Percentiles rank a stretch among this genome's conserved stretches.
Evolutionary conservation across 2,329 filamentous ascomycete species (phyloP).

Genomic region (Dendryphion nanum): DNA sequence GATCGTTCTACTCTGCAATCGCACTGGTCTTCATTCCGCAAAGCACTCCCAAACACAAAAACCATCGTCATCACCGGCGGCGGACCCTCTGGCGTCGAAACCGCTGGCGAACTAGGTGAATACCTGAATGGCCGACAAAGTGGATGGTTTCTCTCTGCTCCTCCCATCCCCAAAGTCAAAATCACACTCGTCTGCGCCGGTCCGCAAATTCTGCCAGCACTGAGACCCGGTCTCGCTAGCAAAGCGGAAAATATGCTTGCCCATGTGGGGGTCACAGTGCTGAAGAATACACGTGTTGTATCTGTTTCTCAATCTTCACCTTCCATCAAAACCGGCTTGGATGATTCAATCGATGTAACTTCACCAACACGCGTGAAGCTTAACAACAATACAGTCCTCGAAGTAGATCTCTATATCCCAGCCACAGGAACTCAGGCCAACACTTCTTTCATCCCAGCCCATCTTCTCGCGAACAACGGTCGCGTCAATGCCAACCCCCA

Average conservation of each 20-base stretch:
- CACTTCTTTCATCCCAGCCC: constrained; percentile 23
- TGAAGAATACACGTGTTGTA: constrained; percentile 43
- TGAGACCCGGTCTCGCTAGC: constrained; percentile 21
- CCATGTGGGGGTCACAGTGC: constrained; percentile 48
- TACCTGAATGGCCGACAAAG: constrained; percentile 49
- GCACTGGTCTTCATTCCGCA: constrained; percentile 37
- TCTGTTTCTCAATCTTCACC: constrained; percentile 27
- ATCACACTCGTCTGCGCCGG: constrained; percentile 37
- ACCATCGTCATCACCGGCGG: constrained; percentile 39
- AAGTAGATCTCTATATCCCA: constrained; percentile 37
- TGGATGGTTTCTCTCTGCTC: constrained; percentile 24
- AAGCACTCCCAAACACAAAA: constrained; percentile 28
- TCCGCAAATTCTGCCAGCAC: constrained; percentile 25
- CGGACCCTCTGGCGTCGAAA: constrained; percentile 37
- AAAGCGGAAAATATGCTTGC: constrained; percentile 36
- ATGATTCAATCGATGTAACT: constrained; percentile 39
- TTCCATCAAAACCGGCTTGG: too few relatives aligned
- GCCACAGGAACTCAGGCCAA: constrained; percentile 35
- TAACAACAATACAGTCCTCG: constrained; percentile 36
- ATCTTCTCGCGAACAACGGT: constrained; percentile 21
- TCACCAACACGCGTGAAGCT: constrained; percentile 37
- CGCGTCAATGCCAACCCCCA: constrained; percentile 23
- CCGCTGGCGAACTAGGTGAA: constrained; percentile 46
- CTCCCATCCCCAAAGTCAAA: constrained; percentile 31
- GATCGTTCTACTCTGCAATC: constrained; percentile 23